Evolutionary conservation across 768 basidiomycete genomes (phyloP).

Genomic region (Russula lepida): DNA sequence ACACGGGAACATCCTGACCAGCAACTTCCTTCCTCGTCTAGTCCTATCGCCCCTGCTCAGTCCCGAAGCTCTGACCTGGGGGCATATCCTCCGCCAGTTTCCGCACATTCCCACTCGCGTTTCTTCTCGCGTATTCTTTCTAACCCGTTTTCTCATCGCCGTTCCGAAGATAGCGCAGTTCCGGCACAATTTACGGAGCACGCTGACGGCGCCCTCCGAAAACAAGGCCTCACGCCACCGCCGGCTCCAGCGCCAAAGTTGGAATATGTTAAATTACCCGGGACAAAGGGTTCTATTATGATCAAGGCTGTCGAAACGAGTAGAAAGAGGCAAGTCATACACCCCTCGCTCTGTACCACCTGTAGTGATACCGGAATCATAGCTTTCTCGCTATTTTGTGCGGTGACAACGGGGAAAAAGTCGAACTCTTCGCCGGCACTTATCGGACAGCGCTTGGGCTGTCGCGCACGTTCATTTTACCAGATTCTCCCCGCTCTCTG

Average conservation of each 20-base stretch:
- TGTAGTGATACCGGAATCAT: neutral
- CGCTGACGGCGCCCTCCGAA: slow-evolving; percentile 33
- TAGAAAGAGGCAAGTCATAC: slow-evolving; percentile 61
- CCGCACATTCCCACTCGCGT: slow-evolving; percentile 41
- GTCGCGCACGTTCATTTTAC: slow-evolving; percentile 88
- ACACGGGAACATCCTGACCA: neutral
- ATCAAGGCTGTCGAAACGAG: slow-evolving; percentile 85
- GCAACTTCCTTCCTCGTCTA: neutral
- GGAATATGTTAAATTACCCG: slow-evolving; percentile 88
- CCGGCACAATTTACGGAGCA: slow-evolving; percentile 28
- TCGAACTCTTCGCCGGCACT: slow-evolving; percentile 88
- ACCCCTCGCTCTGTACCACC: neutral
- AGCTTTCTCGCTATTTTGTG: slow-evolving; percentile 92
- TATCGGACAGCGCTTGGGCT: slow-evolving; percentile 82
- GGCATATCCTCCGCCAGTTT: slow-evolving; percentile 25
- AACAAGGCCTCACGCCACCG: slow-evolving; percentile 30
- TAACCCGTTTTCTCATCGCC: slow-evolving; percentile 50
- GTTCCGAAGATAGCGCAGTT: slow-evolving; percentile 47
- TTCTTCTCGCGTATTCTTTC: slow-evolving; percentile 66
- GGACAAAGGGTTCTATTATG: slow-evolving; percentile 77
- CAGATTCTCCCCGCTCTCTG: slow-evolving; percentile 80
- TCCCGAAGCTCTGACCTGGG: neutral
- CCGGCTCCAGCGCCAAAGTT: slow-evolving; percentile 72
- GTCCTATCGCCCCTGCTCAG: neutral
- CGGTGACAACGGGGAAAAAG: slow-evolving; percentile 87